Conservation (phyloP, 1,284 basidiomycete species). For the Heterobasidion irregulare region DNA sequence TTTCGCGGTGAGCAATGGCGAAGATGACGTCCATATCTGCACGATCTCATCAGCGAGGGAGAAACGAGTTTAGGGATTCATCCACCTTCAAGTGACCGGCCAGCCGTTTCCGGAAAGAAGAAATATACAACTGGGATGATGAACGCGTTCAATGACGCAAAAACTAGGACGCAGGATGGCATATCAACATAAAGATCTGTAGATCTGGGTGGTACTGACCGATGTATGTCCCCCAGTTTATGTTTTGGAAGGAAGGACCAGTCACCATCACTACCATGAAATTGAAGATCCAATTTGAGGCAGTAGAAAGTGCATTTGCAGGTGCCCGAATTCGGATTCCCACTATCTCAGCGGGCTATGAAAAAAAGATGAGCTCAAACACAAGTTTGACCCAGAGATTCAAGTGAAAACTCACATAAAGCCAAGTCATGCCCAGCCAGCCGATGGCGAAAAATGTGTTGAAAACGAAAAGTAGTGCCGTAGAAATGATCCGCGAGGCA, state of each 20-base stretch:
- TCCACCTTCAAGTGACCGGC: constrained; percentile 49
- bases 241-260: constrained; percentile 55
- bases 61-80: no score
- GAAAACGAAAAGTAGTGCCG: constrained; percentile 59
- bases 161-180: constrained; percentile 28
- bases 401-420: constrained; percentile 36
- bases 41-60: neutral
- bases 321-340: constrained; percentile 55
- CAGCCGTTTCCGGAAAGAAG: constrained; percentile 66
- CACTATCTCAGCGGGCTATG: constrained; percentile 57
- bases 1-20: constrained; percentile 47
- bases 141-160: constrained; percentile 51
- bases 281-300: constrained; percentile 65
- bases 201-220: constrained; percentile 22
- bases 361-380: neutral
- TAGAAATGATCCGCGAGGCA: constrained; percentile 42
- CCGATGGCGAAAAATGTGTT: constrained; percentile 68
- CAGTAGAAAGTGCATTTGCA: constrained; percentile 61
- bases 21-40: constrained; percentile 62
- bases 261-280: constrained; percentile 63
- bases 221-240: constrained; percentile 57
- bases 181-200: neutral
- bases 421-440: constrained; percentile 69
- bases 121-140: constrained; percentile 55
- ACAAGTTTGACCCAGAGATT: neutral